A percentile compares a stretch with the other conserved stretches of the same genome.
These are phyloP conservation scores for Sporothrix curviconia DNA, from an alignment of 2,329 filamentous ascomycete species.

Conservation along the genomic window DNA sequence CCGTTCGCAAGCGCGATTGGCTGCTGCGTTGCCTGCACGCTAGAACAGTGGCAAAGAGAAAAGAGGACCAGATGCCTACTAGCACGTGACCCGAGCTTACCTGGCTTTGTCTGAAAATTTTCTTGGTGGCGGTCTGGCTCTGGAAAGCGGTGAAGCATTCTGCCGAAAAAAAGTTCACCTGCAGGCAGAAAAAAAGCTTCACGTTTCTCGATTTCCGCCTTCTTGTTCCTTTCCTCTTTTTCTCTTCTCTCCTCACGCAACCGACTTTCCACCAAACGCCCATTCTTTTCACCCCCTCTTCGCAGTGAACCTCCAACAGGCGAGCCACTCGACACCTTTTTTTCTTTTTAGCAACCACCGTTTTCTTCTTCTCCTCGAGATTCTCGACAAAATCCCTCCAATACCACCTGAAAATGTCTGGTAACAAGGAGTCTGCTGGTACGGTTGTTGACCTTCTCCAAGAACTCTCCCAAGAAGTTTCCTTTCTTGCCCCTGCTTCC, in stretches of 20 bases:
- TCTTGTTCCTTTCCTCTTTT: not conserved
- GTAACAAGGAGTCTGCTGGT: conserved; percentile 17
- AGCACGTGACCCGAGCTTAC: not conserved
- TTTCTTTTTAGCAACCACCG: not conserved
- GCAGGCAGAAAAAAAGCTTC: conserved; percentile 3
- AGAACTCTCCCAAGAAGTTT: not conserved
- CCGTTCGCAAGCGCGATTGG: not conserved
- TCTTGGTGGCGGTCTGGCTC: not conserved
- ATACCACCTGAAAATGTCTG: conserved; percentile 15
- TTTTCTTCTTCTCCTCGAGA: not conserved
- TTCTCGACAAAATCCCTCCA: not conserved
- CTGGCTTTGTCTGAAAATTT: not conserved
- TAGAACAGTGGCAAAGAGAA: not conserved
- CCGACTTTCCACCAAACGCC: not conserved
- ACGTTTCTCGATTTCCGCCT: not conserved
- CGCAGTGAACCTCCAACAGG: conserved; percentile 22
- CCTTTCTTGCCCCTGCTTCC: not conserved
- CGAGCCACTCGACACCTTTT: conserved; percentile 18
- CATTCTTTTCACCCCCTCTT: not conserved
- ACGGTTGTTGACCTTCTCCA: no score
- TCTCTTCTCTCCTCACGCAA: not conserved
- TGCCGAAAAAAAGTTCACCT: not conserved
- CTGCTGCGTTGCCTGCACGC: not conserved
- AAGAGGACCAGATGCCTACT: not conserved
- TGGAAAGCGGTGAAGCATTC: not conserved